phyloP scores from a whole-genome alignment of 2,329 filamentous ascomycete species.

The Xylaria sp. region DNA sequence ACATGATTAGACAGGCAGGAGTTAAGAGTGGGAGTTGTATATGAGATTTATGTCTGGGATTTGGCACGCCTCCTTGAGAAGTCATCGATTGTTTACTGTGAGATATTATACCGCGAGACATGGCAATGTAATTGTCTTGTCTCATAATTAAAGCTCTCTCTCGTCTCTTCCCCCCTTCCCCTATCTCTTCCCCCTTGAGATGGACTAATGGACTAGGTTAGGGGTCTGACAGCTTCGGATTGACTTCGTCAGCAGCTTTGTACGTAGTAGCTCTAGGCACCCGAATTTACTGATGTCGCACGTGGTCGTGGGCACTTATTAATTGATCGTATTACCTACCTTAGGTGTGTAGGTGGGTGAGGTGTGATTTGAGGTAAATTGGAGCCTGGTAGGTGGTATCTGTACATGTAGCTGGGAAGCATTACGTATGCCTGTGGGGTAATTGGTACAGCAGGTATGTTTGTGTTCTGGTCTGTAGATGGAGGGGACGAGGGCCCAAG shows the following conservation, averaged over 20 bases:
- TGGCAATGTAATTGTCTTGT: conserved; percentile 13
- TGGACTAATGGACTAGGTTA: background rate
- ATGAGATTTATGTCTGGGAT: conserved; percentile 19
- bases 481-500: background rate
- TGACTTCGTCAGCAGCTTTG: conserved; percentile 20
- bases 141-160: background rate
- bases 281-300: conserved; percentile 9
- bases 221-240: background rate
- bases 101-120: conserved; percentile 17
- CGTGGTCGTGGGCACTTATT: background rate
- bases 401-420: background rate
- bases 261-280: conserved; percentile 18
- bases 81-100: conserved; percentile 10
- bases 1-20: conserved; percentile 28
- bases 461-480: no score
- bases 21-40: conserved; percentile 33
- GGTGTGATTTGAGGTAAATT: background rate
- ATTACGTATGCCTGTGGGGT: conserved; percentile 26
- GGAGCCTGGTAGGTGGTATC: conserved; percentile 7
- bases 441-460: background rate
- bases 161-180: background rate
- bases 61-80: conserved; percentile 9
- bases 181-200: background rate
- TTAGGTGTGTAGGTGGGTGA: no score
- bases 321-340: background rate